phyloP scores from a whole-genome alignment of 2,329 filamentous ascomycete genomes.

The Bipolaris victoriae region DNA sequence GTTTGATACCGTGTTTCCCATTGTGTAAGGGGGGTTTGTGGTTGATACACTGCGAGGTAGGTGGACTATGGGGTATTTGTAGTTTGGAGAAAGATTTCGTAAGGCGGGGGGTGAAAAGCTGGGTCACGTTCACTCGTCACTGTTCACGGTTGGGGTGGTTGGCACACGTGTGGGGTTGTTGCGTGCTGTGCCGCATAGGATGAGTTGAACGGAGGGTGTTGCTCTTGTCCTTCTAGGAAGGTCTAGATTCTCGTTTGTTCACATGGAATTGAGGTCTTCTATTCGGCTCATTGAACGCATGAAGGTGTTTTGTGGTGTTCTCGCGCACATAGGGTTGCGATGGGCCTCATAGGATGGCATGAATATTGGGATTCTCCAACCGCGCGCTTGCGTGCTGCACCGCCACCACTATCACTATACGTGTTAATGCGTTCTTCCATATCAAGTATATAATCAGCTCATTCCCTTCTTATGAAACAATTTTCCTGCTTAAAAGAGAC shows the following conservation, averaged over 20 bases:
- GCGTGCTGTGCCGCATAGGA: no score
- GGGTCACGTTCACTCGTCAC: neutral
- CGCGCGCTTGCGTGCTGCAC: neutral
- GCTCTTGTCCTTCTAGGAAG: neutral
- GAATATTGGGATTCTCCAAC: neutral
- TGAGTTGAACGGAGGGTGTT: neutral
- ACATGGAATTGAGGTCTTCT: no score
- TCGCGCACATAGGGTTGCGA: neutral
- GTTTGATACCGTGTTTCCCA: neutral
- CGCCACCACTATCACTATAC: neutral
- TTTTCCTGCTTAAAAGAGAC: neutral
- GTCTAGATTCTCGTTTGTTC: no score
- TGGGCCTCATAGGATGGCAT: neutral
- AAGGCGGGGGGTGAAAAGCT: no score
- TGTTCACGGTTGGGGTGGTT: neutral
- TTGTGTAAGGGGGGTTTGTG: neutral
- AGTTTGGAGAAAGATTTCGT: no score
- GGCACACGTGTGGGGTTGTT: neutral
- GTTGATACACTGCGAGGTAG: neutral
- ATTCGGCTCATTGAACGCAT: neutral
- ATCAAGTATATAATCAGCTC: neutral
- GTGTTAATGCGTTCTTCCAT: neutral
- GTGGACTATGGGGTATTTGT: no score
- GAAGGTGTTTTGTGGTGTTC: neutral
- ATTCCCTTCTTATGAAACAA: neutral